phyloP scores from a whole-genome alignment of 2,329 filamentous ascomycete species.

The Cercospora zeina region DNA sequence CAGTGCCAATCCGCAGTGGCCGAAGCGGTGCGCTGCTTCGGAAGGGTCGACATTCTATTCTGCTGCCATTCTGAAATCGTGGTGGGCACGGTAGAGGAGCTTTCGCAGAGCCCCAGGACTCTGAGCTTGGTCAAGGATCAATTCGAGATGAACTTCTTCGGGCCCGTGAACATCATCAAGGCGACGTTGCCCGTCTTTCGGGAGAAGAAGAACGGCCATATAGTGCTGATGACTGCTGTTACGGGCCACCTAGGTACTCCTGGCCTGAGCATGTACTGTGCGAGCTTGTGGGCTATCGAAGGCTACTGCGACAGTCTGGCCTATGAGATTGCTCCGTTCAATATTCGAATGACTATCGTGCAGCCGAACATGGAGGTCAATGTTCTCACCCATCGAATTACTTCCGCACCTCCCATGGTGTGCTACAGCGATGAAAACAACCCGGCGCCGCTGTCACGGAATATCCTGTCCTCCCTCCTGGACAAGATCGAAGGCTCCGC shows the following conservation, averaged over 20 bases:
- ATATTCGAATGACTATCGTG: constrained; percentile 92
- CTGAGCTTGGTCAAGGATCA: constrained; percentile 82
- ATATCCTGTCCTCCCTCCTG: constrained; percentile 77
- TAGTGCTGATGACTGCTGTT: constrained; percentile 85
- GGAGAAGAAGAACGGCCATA: constrained; percentile 78
- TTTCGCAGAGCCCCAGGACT: constrained; percentile 70
- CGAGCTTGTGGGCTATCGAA: constrained; percentile 91
- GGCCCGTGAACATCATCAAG: constrained; percentile 93
- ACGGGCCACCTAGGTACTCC: constrained; percentile 92
- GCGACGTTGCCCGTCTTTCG: constrained; percentile 78
- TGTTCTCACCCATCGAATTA: constrained; percentile 81
- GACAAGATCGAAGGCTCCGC: constrained; percentile 61
- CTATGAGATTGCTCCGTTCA: constrained; percentile 94
- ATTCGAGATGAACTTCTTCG: constrained; percentile 94
- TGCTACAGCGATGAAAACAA: constrained; percentile 69
- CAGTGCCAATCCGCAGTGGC: constrained; percentile 85
- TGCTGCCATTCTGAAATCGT: constrained; percentile 89
- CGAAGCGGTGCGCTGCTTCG: constrained; percentile 80
- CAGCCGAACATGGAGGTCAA: constrained; percentile 93
- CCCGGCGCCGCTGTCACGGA: constrained; percentile 75
- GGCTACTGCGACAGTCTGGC: constrained; percentile 92
- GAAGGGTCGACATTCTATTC: constrained; percentile 82
- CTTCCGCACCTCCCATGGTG: constrained; percentile 74
- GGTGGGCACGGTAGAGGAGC: constrained; percentile 87
- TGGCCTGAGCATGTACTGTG: constrained; percentile 85